Conservation (phyloP, 2,329 filamentous ascomycete genomes). For the Hypoxylon sp. region DNA sequence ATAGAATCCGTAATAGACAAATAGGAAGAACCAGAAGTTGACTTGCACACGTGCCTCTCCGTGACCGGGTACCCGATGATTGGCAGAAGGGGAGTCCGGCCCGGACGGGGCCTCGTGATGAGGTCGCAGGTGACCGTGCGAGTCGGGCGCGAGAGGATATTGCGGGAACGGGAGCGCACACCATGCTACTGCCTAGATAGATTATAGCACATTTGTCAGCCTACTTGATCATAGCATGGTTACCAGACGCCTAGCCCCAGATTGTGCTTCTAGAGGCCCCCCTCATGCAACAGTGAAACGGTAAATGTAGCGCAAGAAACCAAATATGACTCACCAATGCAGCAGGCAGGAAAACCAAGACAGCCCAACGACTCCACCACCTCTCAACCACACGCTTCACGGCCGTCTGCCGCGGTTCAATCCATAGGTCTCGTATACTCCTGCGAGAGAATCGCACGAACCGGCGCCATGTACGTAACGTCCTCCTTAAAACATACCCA, state of each 20-base stretch:
- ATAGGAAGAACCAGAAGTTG: conserved; percentile 80
- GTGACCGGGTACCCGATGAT: conserved; percentile 70
- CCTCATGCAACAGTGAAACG: background rate
- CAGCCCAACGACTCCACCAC: conserved; percentile 75
- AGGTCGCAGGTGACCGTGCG: conserved; percentile 51
- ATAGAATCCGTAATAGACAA: conserved; percentile 79
- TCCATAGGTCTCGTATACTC: conserved; percentile 68
- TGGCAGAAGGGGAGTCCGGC: conserved; percentile 47
- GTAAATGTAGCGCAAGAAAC: conserved; percentile 1
- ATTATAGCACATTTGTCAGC: conserved; percentile 32
- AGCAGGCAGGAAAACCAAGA: conserved; percentile 74
- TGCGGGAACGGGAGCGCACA: conserved; percentile 76
- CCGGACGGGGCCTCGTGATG: conserved; percentile 42
- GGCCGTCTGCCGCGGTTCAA: conserved; percentile 71
- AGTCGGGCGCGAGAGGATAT: conserved; percentile 67
- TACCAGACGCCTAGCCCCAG: background rate
- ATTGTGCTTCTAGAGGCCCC: background rate
- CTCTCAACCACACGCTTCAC: conserved; percentile 71
- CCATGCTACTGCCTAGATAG: conserved; percentile 71
- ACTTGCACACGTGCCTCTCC: conserved; percentile 74
- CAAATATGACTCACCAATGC: conserved; percentile 64
- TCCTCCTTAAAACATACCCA: conserved; percentile 49
- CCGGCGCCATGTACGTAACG: conserved; percentile 54
- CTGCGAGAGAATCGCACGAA: conserved; percentile 55
- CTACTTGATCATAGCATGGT: background rate